These are phyloP conservation scores for Dactylella cylindrospora DNA, from an alignment of 2,329 filamentous ascomycete genomes.

Conservation along the genomic window DNA sequence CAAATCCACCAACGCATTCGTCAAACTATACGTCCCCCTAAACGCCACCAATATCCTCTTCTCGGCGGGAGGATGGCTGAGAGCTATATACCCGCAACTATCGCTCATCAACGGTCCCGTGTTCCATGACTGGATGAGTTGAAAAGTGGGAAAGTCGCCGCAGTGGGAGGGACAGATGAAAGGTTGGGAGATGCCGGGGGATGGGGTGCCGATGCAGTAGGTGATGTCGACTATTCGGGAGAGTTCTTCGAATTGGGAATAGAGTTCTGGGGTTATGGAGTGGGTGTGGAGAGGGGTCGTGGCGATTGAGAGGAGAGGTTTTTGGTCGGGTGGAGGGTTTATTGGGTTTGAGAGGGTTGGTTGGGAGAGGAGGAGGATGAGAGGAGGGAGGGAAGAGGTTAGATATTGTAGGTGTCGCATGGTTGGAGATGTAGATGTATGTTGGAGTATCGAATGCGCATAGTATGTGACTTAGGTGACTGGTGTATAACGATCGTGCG, in stretches of 20 bases:
- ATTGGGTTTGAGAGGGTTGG: conserved; percentile 25
- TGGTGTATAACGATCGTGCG: no score
- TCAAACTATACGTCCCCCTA: conserved; percentile 88
- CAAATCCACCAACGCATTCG: conserved; percentile 87
- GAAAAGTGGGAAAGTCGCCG: conserved; percentile 75
- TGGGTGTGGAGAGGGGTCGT: conserved; percentile 10
- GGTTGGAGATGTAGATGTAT: neutral
- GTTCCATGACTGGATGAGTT: conserved; percentile 80
- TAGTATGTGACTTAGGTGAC: no score
- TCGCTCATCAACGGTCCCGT: conserved; percentile 84
- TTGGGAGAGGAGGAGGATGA: neutral
- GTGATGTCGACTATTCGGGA: conserved; percentile 86
- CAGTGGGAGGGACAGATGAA: conserved; percentile 86
- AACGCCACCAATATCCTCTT: conserved; percentile 81
- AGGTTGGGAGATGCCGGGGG: conserved; percentile 74
- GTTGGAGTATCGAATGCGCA: no score
- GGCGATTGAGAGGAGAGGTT: conserved; percentile 5
- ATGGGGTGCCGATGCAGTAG: conserved; percentile 69
- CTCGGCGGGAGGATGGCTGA: conserved; percentile 68
- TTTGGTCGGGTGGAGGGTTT: conserved; percentile 14
- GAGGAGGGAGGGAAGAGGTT: neutral
- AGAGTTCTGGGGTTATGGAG: conserved; percentile 65
- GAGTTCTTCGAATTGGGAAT: conserved; percentile 79
- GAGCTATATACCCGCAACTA: conserved; percentile 87
- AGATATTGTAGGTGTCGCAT: conserved; percentile 1